A percentile compares a stretch with the other conserved stretches of the same genome.
These are phyloP conservation scores for Aspergillus costaricaensis DNA, from an alignment of 2,329 filamentous ascomycete genomes.

Conservation along the genomic window DNA sequence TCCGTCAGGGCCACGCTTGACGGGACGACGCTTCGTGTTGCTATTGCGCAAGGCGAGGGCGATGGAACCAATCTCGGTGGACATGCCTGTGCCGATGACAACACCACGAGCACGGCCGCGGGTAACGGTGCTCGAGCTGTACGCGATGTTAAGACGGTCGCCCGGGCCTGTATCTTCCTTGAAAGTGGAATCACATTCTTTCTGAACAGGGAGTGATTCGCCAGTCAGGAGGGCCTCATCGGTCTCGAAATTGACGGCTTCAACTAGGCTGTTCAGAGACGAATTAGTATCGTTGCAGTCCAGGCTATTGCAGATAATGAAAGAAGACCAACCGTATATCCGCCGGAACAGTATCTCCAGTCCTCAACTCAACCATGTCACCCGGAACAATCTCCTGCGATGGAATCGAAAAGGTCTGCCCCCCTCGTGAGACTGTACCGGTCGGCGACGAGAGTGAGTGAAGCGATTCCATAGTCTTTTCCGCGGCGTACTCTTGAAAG, in stretches of 20 bases:
- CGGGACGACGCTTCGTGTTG: constrained; percentile 49
- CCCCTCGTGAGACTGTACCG: constrained; percentile 60
- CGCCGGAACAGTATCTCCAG: constrained; percentile 62
- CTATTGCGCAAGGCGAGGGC: constrained; percentile 63
- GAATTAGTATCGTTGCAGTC: constrained; percentile 2
- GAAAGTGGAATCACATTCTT: constrained; percentile 51
- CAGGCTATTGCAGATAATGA: constrained; percentile 27
- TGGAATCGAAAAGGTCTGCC: constrained; percentile 56
- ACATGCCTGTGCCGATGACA: constrained; percentile 64
- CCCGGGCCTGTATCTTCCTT: constrained; percentile 57
- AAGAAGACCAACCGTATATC: constrained; percentile 53
- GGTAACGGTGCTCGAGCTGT: constrained; percentile 63
- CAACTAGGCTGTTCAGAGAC: constrained; percentile 43
- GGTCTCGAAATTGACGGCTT: constrained; percentile 72
- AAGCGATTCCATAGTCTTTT: constrained; percentile 64
- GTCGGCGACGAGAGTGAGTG: constrained; percentile 59
- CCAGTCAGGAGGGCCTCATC: constrained; percentile 68
- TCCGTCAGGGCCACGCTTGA: constrained; percentile 54
- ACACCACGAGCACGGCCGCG: constrained; percentile 62
- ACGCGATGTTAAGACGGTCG: constrained; percentile 63
- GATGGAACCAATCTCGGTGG: constrained; percentile 66
- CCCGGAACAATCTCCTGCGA: constrained; percentile 64
- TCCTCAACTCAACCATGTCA: constrained; percentile 58
- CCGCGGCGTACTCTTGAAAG: constrained; percentile 62
- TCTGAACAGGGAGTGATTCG: constrained; percentile 62